Conservation (phyloP, 768 basidiomycete genomes). For the Pleurotus ostreatus region DNA sequence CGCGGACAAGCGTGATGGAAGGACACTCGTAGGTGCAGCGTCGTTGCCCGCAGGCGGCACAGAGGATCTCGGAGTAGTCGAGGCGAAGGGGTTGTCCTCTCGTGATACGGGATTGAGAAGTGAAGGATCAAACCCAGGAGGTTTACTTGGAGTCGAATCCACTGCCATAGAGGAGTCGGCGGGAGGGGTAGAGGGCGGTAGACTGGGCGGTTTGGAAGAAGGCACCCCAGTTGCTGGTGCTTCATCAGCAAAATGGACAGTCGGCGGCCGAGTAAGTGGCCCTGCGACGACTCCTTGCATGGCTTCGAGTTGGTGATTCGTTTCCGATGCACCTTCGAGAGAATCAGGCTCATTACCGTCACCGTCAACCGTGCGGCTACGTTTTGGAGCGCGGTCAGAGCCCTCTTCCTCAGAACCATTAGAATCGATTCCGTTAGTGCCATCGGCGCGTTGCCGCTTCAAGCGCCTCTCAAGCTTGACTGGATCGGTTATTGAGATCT, state of each 20-base stretch:
- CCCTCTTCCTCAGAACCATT: constrained; percentile 53
- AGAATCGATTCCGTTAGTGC: constrained; percentile 42
- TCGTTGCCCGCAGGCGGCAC: too few relatives aligned
- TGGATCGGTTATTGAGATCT: constrained; percentile 72
- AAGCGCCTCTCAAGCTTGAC: constrained; percentile 68
- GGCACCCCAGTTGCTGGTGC: constrained; percentile 11
- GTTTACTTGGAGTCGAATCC: constrained; percentile 6
- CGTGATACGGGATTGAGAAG: constrained; percentile 15
- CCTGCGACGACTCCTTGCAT: constrained; percentile 12
- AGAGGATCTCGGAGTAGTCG: too few relatives aligned
- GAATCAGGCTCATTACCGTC: constrained; percentile 49
- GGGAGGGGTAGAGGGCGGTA: neutral
- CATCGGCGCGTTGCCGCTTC: constrained; percentile 66
- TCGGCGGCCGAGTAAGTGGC: constrained; percentile 19
- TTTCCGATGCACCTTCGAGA: constrained; percentile 33
- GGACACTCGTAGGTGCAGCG: too few relatives aligned
- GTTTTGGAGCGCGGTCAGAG: constrained; percentile 50
- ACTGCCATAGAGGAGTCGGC: constrained; percentile 12
- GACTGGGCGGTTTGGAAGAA: neutral
- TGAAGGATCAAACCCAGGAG: constrained; percentile 11
- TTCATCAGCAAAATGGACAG: constrained; percentile 49
- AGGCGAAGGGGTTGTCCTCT: neutral
- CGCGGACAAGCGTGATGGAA: too few relatives aligned
- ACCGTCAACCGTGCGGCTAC: constrained; percentile 43
- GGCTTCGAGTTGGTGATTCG: constrained; percentile 21